Evolutionary conservation across 371 early-diverging fungal genomes (phyloP).

Genomic region (Dipsacomyces acuminosporus): DNA sequence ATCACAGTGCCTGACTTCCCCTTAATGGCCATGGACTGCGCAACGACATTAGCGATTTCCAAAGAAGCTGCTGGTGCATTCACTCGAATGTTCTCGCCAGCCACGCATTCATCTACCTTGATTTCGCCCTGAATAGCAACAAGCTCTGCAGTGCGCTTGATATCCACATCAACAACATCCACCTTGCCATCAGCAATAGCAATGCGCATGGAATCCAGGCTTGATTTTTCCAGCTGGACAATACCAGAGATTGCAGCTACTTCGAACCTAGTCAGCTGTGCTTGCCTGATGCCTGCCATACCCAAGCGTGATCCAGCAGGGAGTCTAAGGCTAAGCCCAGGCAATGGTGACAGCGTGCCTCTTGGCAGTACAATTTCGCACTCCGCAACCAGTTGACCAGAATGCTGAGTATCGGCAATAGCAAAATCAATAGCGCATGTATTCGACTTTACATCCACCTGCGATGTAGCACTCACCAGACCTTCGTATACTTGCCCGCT

Average conservation of each 20-base stretch:
- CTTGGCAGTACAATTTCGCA: constrained; percentile 5
- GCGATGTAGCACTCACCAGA: neutral
- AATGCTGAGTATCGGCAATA: neutral
- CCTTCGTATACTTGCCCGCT: neutral
- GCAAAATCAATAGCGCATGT: neutral
- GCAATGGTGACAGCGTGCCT: neutral
- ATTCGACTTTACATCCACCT: neutral
- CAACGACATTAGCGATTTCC: neutral
- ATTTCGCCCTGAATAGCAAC: constrained; percentile 14
- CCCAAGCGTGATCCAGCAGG: constrained; percentile 15
- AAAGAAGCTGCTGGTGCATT: constrained; percentile 9
- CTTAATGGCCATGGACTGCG: neutral
- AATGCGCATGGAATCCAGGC: constrained; percentile 8
- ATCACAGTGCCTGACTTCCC: neutral
- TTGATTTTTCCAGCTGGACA: neutral
- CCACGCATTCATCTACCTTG: constrained; percentile 6
- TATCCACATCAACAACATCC: neutral
- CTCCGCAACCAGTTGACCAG: constrained; percentile 1
- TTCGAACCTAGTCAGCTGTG: constrained; percentile 8
- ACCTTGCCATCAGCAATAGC: constrained; percentile 22
- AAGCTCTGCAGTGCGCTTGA: constrained; percentile 9
- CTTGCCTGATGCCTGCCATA: neutral
- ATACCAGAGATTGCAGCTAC: constrained; percentile 16
- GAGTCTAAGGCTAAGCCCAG: constrained; percentile 8
- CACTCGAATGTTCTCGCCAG: constrained; percentile 1